These are phyloP conservation scores for Auricularia cornea DNA, from an alignment of 768 basidiomycete species.

Conservation along the genomic window DNA sequence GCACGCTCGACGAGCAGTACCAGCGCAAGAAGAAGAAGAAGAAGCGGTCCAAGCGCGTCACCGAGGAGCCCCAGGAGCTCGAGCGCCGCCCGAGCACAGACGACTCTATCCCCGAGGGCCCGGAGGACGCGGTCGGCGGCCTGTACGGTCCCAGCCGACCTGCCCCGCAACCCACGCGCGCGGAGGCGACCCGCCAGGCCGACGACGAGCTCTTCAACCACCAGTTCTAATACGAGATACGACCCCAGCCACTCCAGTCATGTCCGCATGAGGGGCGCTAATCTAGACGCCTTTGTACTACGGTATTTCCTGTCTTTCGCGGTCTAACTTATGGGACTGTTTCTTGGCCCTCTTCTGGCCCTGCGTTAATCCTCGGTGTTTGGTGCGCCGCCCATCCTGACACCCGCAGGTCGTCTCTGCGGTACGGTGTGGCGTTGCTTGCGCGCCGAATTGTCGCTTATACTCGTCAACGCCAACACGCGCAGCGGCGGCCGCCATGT, in stretches of 20 bases:
- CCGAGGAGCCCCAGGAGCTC: constrained; percentile 1
- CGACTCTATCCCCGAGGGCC: constrained; percentile 35
- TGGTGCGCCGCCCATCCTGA: no score
- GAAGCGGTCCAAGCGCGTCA: constrained; percentile 51
- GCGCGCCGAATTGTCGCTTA: no score
- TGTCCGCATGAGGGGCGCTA: no score
- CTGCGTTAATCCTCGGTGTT: not conserved
- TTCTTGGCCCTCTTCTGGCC: not conserved
- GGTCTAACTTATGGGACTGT: not conserved
- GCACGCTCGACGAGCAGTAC: constrained; percentile 34
- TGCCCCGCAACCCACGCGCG: constrained; percentile 11
- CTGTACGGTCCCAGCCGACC: constrained; percentile 39
- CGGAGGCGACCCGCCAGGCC: constrained; percentile 13
- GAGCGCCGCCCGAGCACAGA: not conserved
- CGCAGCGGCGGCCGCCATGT: no score
- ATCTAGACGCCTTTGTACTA: no score
- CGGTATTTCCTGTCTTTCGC: no score
- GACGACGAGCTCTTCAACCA: constrained; percentile 48
- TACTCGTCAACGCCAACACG: no score
- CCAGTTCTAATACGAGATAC: constrained; percentile 40
- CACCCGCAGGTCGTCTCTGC: no score
- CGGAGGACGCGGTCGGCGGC: constrained; percentile 69
- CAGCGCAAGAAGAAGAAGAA: constrained; percentile 43
- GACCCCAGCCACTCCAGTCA: no score
- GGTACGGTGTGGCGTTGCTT: no score